Percentiles rank a stretch among this genome's conserved stretches.
Evolutionary conservation across 768 basidiomycete genomes (phyloP).

Genomic region (Ramaria sp.): DNA sequence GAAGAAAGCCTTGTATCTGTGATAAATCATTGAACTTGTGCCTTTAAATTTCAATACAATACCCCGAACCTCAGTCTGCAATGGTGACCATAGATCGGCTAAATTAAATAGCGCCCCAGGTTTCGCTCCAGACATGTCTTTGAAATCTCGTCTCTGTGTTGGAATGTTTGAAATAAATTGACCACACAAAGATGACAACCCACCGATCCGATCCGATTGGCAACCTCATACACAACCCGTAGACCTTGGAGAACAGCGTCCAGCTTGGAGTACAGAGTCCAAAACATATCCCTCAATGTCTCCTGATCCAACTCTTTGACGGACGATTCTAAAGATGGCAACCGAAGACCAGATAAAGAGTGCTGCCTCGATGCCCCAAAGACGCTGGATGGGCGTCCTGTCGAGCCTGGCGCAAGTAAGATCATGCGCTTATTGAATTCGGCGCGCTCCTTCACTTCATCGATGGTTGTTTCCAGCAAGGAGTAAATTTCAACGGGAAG

Average conservation of each 20-base stretch:
- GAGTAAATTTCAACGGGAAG: conserved; percentile 74
- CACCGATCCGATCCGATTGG: conserved; percentile 84
- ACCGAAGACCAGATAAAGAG: conserved; percentile 31
- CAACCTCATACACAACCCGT: conserved; percentile 81
- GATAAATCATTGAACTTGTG: conserved; percentile 1
- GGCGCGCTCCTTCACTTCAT: conserved; percentile 85
- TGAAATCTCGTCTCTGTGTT: conserved; percentile 77
- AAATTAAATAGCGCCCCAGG: conserved; percentile 71
- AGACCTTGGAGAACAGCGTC: conserved; percentile 90
- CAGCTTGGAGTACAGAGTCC: conserved; percentile 94
- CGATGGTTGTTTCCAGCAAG: conserved; percentile 76
- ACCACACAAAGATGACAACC: conserved; percentile 22
- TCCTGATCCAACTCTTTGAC: conserved; percentile 72
- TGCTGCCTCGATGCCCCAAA: conserved; percentile 24
- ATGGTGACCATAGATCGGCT: conserved; percentile 76
- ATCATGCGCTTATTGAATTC: conserved; percentile 59
- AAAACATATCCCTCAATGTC: conserved; percentile 83
- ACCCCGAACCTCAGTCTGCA: conserved; percentile 75
- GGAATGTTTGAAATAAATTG: neutral
- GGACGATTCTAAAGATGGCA: conserved; percentile 64
- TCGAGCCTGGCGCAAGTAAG: conserved; percentile 20
- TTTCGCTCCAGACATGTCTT: conserved; percentile 71
- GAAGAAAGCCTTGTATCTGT: conserved; percentile 74
- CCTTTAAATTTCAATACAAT: neutral
- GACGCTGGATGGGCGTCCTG: conserved; percentile 36